A percentile compares a stretch with the other conserved stretches of the same genome.
These are phyloP conservation scores for Huntiella savannae DNA, from an alignment of 2,329 filamentous ascomycete species.

Conservation along the genomic window DNA sequence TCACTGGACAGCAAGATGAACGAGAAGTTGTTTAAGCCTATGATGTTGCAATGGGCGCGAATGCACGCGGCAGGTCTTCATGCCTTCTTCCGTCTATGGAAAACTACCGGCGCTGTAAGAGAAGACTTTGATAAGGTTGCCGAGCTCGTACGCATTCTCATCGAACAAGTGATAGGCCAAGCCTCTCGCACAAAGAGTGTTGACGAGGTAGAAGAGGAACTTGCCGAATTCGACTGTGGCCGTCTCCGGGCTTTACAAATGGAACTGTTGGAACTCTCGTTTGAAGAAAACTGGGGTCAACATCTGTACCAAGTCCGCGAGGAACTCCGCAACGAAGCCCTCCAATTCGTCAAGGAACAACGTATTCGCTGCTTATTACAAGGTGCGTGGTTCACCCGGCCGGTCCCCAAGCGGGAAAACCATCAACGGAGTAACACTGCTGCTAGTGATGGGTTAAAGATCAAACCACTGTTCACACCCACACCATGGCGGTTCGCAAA, in stretches of 20 bases:
- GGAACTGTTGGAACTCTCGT: conserved; percentile 75
- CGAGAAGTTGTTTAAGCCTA: conserved; percentile 69
- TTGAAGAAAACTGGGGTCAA: conserved; percentile 86
- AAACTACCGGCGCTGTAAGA: conserved; percentile 63
- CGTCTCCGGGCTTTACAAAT: conserved; percentile 75
- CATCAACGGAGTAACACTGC: conserved; percentile 24
- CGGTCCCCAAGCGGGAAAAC: conserved; percentile 22
- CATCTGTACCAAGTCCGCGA: conserved; percentile 82
- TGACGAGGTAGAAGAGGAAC: conserved; percentile 71
- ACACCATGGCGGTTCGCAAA: conserved; percentile 65
- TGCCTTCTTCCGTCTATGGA: conserved; percentile 85
- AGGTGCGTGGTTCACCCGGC: conserved; percentile 67
- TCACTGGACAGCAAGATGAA: conserved; percentile 60
- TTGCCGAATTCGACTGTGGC: conserved; percentile 63
- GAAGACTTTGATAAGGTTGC: conserved; percentile 87
- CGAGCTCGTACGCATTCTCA: conserved; percentile 72
- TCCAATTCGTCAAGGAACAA: conserved; percentile 96
- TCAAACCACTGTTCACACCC: conserved; percentile 25
- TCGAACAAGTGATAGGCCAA: conserved; percentile 75
- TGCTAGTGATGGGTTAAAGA: conserved; percentile 17
- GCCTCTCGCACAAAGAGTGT: conserved; percentile 69
- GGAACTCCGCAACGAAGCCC: conserved; percentile 71
- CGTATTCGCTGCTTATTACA: conserved; percentile 74
- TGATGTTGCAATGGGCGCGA: conserved; percentile 83
- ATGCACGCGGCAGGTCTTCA: conserved; percentile 72